A percentile compares a stretch with the other conserved stretches of the same genome.
phyloP scores from a whole-genome alignment of 2,329 filamentous ascomycete genomes.

The Penicillium sp. region DNA sequence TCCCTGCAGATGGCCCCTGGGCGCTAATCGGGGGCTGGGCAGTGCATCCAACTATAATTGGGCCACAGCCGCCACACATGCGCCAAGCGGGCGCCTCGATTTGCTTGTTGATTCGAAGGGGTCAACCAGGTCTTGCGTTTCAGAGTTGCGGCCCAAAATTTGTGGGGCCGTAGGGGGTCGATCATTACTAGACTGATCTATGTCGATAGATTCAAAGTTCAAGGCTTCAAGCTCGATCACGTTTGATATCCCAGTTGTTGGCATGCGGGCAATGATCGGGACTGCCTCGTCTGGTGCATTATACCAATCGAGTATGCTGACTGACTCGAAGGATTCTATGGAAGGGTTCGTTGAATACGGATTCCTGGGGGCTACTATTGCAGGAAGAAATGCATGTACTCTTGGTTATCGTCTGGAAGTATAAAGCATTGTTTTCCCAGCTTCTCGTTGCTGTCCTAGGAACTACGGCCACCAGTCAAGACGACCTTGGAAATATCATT shows the following conservation, averaged over 20 bases:
- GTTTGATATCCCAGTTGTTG: not conserved
- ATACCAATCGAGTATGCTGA: not conserved
- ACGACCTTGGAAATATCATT: no score
- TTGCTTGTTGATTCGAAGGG: not conserved
- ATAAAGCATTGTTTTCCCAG: not conserved
- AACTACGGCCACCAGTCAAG: no score
- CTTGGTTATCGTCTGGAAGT: not conserved
- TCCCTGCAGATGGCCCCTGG: not conserved
- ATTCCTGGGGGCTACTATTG: not conserved
- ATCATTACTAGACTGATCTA: not conserved
- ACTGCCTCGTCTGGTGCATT: not conserved
- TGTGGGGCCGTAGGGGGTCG: not conserved
- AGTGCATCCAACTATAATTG: not conserved
- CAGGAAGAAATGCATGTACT: not conserved
- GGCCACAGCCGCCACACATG: not conserved
- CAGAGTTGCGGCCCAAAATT: not conserved
- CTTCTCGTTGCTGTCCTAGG: no score
- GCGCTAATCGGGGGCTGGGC: not conserved
- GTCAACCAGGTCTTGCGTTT: not conserved
- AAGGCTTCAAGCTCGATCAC: not conserved
- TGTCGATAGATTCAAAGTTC: not conserved
- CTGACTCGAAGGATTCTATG: not conserved
- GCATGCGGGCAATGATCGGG: not conserved
- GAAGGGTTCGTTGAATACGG: not conserved
- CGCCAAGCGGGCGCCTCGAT: conserved; percentile 1